These are phyloP conservation scores for Henningerozyma blattae DNA, from an alignment of 805 yeast species.

Conservation along the genomic window DNA sequence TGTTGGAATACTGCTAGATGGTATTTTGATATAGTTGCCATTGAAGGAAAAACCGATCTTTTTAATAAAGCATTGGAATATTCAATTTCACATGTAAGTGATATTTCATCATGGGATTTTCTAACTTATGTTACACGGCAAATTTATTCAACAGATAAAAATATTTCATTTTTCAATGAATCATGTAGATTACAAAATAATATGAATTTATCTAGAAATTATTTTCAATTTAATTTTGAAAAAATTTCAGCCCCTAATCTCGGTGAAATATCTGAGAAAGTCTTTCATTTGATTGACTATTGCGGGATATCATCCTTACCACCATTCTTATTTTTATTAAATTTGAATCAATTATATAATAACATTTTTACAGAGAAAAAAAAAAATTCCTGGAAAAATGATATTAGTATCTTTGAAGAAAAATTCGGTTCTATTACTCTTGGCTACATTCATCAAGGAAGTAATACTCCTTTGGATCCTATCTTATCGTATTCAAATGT, in stretches of 20 bases:
- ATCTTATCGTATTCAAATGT: no score
- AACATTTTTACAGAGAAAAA: neutral
- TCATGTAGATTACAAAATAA: neutral
- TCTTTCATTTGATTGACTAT: neutral
- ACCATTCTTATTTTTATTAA: slow-evolving; percentile 11
- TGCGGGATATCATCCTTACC: no score
- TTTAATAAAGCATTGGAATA: slow-evolving; percentile 11
- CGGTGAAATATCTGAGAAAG: neutral
- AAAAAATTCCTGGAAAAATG: slow-evolving; percentile 14
- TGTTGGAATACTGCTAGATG: slow-evolving; percentile 29
- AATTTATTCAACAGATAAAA: neutral
- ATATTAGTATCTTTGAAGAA: slow-evolving; percentile 7
- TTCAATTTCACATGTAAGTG: slow-evolving; percentile 17
- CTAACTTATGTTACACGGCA: slow-evolving; percentile 12
- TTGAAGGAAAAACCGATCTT: slow-evolving; percentile 5
- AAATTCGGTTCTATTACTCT: slow-evolving; percentile 2
- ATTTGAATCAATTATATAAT: neutral
- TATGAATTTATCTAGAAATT: neutral
- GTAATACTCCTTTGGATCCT: no score
- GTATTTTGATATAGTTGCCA: slow-evolving; percentile 15
- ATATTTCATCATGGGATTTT: slow-evolving; percentile 28
- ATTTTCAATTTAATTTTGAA: neutral
- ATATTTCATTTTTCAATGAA: neutral
- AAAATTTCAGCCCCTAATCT: neutral
- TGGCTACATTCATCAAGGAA: slow-evolving; percentile 5